Conservation (phyloP, 2,329 filamentous ascomycete species). For the Trichoderma citrinoviride region DNA sequence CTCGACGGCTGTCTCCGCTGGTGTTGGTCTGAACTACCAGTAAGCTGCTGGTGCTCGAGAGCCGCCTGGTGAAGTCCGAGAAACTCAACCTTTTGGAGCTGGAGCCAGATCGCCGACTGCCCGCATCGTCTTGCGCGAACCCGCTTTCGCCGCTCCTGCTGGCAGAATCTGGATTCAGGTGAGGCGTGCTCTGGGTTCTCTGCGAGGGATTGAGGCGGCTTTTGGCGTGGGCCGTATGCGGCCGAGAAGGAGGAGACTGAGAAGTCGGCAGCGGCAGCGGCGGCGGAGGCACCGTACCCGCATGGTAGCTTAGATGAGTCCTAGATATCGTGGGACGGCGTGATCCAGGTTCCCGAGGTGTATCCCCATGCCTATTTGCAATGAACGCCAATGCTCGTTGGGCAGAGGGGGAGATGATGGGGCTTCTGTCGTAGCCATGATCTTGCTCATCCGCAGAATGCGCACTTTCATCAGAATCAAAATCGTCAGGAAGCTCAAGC, state of each 20-base stretch:
- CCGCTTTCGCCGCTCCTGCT: conserved; percentile 37
- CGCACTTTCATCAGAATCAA: conserved; percentile 42
- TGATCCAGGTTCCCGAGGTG: conserved; percentile 31
- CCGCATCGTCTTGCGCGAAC: conserved; percentile 30
- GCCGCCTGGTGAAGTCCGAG: conserved; percentile 57
- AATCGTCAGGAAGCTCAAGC: conserved; percentile 39
- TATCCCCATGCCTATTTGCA: conserved; percentile 41
- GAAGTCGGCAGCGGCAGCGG: conserved; percentile 13
- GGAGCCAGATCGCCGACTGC: conserved; percentile 53
- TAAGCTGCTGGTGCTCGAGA: conserved; percentile 60
- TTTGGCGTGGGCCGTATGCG: conserved; percentile 54
- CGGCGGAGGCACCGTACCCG: conserved; percentile 24
- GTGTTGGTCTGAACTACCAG: conserved; percentile 58
- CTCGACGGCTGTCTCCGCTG: conserved; percentile 47
- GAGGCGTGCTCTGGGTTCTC: conserved; percentile 49
- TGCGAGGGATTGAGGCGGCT: conserved; percentile 44
- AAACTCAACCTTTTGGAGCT: conserved; percentile 60
- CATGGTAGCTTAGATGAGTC: conserved; percentile 35
- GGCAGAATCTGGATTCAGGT: conserved; percentile 37
- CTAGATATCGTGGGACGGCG: conserved; percentile 36
- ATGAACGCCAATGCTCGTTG: conserved; percentile 53
- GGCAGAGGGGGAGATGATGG: conserved; percentile 45
- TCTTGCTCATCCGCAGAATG: conserved; percentile 36
- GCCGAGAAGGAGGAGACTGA: conserved; percentile 38
- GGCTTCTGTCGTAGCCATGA: conserved; percentile 24